Conservation (phyloP, 257 asterid species). For the Sherardia arvensis region DNA sequence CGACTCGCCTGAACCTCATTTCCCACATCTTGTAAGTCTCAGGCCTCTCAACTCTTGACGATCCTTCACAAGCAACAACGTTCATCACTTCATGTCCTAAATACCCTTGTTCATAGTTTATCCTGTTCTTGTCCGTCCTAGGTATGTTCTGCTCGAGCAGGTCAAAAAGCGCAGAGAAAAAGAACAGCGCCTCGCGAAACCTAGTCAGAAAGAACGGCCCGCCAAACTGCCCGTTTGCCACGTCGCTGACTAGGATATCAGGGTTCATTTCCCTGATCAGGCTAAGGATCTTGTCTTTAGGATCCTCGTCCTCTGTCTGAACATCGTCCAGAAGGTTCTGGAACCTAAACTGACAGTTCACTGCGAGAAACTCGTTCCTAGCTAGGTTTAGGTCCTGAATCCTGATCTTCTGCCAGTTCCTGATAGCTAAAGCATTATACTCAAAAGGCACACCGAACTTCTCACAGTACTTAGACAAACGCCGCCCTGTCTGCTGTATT, state of each 20-base stretch:
- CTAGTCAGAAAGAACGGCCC: constrained; percentile 16
- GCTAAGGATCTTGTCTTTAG: constrained; percentile 13
- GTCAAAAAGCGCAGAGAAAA: constrained; percentile 13
- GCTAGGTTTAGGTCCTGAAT: constrained; percentile 17
- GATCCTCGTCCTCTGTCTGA: constrained; percentile 10
- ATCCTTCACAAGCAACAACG: constrained; percentile 18
- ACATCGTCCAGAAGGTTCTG: constrained; percentile 7
- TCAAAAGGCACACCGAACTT: constrained; percentile 13
- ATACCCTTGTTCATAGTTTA: constrained; percentile 7
- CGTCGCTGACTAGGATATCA: constrained; percentile 5
- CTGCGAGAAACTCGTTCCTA: constrained; percentile 15
- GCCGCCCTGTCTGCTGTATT: constrained; percentile 14
- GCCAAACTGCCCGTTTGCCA: constrained; percentile 5
- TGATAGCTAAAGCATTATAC: constrained; percentile 11
- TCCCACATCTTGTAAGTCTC: constrained; percentile 23
- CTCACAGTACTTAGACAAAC: constrained; percentile 18
- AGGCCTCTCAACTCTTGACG: constrained; percentile 15
- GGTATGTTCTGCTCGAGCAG: constrained; percentile 8
- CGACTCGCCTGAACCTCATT: constrained; percentile 10
- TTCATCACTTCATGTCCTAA: constrained; percentile 14
- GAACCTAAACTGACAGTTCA: constrained; percentile 12
- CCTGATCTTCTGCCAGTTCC: constrained; percentile 14
- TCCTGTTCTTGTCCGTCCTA: neutral
- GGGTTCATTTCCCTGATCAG: constrained; percentile 18
- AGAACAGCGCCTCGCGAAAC: constrained; percentile 15